Conservation (phyloP, 2,329 filamentous ascomycete species). For the Spiromastix sp. region DNA sequence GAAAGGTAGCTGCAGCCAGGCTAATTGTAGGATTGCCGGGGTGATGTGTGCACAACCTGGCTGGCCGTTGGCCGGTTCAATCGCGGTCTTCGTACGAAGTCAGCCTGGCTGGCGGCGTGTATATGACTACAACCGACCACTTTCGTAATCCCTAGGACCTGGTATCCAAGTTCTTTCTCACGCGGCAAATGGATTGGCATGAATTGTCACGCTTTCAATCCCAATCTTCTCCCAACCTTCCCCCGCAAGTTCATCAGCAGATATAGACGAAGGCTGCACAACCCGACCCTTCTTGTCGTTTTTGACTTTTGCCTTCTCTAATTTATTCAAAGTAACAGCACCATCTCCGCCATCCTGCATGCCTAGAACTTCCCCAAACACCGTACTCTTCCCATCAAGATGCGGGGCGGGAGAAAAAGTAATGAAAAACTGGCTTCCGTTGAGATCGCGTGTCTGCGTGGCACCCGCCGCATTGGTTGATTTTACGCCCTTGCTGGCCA, state of each 20-base stretch:
- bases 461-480: slow-evolving; percentile 31
- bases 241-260: slow-evolving; percentile 24
- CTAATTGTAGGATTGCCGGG: no score
- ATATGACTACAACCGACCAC: no score
- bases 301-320: slow-evolving; percentile 50
- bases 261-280: slow-evolving; percentile 24
- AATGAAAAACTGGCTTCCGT: slow-evolving; percentile 56
- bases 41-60: no score
- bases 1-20: no score
- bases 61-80: no score
- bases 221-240: slow-evolving; percentile 39
- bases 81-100: no score
- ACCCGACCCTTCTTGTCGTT: slow-evolving; percentile 55
- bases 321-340: slow-evolving; percentile 32
- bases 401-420: slow-evolving; percentile 52
- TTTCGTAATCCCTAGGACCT: no score
- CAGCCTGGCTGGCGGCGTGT: no score
- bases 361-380: slow-evolving; percentile 51
- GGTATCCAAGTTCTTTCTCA: no score
- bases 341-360: slow-evolving; percentile 39
- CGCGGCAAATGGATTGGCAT: slow-evolving; percentile 55
- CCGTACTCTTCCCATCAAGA: slow-evolving; percentile 56
- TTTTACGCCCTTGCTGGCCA: slow-evolving; percentile 45
- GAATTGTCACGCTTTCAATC: slow-evolving; percentile 49
- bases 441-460: slow-evolving; percentile 24